Percentiles rank a stretch among this genome's conserved stretches.
Conservation (phyloP, 371 early-diverging fungal genomes). For the Basidiobolus meristosporus region DNA sequence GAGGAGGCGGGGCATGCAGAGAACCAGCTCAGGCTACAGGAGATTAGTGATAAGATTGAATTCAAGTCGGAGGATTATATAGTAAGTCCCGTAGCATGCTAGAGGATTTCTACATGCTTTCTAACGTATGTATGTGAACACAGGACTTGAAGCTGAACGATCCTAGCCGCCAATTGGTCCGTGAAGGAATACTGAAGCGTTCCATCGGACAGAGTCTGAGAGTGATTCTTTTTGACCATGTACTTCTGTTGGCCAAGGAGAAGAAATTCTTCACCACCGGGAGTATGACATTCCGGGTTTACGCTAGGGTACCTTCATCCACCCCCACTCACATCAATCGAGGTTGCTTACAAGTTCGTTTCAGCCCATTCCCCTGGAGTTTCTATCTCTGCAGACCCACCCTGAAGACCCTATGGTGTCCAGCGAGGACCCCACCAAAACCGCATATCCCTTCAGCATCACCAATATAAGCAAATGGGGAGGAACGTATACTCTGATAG, state of each 20-base stretch:
- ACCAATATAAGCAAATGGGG: too few species aligned
- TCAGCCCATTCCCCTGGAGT: conserved; percentile 5
- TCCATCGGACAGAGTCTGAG: conserved; percentile 41
- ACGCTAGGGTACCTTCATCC: conserved; percentile 18
- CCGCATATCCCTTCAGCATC: too few species aligned
- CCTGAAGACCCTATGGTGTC: conserved; percentile 31
- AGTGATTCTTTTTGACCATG: conserved; percentile 75
- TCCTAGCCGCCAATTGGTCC: conserved; percentile 42
- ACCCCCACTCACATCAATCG: too few species aligned
- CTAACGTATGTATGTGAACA: too few species aligned
- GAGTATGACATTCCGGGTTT: conserved; percentile 17
- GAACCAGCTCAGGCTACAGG: conserved; percentile 44
- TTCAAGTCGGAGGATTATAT: too few species aligned
- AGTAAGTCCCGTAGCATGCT: too few species aligned
- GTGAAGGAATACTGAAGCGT: conserved; percentile 61
- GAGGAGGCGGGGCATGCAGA: conserved; percentile 68
- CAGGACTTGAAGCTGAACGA: conserved; percentile 55
- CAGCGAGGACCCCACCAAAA: conserved; percentile 12
- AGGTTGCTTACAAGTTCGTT: too few species aligned
- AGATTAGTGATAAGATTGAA: conserved; percentile 17
- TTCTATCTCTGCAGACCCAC: conserved; percentile 12
- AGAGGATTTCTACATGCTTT: too few species aligned
- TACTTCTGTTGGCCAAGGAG: conserved; percentile 53
- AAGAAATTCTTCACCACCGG: conserved; percentile 27
- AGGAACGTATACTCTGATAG: too few species aligned